phyloP scores from a whole-genome alignment of 1,284 basidiomycete species.

The Malassezia arunalokei region DNA sequence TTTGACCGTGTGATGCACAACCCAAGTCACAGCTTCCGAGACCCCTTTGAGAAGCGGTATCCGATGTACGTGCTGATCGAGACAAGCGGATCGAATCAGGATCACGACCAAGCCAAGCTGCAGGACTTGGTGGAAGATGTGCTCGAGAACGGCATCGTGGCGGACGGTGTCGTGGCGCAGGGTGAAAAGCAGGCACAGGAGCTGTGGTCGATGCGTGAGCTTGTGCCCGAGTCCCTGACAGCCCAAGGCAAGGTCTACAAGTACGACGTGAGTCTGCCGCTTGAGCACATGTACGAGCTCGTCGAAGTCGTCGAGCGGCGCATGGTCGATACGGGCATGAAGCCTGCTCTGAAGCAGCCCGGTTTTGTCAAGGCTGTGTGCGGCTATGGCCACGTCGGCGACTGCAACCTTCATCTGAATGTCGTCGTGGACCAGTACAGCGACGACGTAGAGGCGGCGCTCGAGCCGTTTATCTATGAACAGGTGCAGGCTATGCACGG shows the following conservation, averaged over 20 bases:
- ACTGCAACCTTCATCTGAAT: conserved; percentile 92
- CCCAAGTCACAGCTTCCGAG: conserved; percentile 52
- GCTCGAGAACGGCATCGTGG: conserved; percentile 64
- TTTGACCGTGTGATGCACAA: conserved; percentile 62
- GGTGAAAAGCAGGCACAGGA: conserved; percentile 77
- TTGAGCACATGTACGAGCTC: conserved; percentile 74
- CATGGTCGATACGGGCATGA: conserved; percentile 61
- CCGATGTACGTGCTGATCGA: conserved; percentile 69
- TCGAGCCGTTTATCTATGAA: conserved; percentile 94
- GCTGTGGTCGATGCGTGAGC: conserved; percentile 88
- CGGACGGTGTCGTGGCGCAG: conserved; percentile 84
- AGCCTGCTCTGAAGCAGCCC: conserved; percentile 52
- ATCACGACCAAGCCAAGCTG: conserved; percentile 97
- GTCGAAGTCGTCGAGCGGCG: conserved; percentile 70
- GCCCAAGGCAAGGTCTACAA: conserved; percentile 95
- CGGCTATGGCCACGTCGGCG: conserved; percentile 92
- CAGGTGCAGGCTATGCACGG: conserved; percentile 59
- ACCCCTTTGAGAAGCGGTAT: conserved; percentile 37
- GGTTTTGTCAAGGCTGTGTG: conserved; percentile 52
- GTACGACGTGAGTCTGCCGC: conserved; percentile 88
- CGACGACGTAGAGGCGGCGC: conserved; percentile 66
- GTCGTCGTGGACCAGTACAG: conserved; percentile 74
- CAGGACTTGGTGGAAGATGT: conserved; percentile 66
- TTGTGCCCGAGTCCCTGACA: conserved; percentile 78
- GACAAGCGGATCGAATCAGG: conserved; percentile 82